These are phyloP conservation scores for Amanita jacksonii DNA, from an alignment of 768 basidiomycete genomes.

Conservation along the genomic window DNA sequence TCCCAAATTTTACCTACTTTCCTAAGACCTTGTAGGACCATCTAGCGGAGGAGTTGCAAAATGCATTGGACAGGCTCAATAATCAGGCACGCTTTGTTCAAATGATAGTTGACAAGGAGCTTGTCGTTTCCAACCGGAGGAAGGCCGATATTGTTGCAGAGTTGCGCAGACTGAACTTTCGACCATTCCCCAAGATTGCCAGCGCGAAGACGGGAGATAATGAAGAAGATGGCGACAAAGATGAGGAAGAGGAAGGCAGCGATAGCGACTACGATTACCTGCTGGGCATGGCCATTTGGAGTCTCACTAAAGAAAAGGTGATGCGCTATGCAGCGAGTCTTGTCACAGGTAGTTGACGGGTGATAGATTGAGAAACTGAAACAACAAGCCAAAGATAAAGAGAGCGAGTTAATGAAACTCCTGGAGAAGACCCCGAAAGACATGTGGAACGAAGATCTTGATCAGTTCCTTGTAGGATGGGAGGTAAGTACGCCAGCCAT, in stretches of 20 bases:
- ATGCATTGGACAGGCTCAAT: conserved; percentile 70
- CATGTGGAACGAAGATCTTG: conserved; percentile 87
- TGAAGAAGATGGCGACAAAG: conserved; percentile 37
- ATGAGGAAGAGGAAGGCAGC: conserved; percentile 39
- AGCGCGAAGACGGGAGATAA: conserved; percentile 15
- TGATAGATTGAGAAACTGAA: conserved; percentile 74
- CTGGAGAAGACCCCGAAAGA: conserved; percentile 72
- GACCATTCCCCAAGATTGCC: conserved; percentile 84
- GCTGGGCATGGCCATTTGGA: conserved; percentile 91
- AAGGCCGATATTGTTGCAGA: conserved; percentile 81
- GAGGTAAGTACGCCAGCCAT: conserved; percentile 40
- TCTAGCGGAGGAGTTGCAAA: conserved; percentile 75
- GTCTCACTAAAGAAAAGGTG: conserved; percentile 89
- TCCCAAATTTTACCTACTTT: conserved; percentile 2
- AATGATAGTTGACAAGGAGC: conserved; percentile 85
- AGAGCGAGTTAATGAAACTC: conserved; percentile 66
- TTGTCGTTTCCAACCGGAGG: conserved; percentile 80
- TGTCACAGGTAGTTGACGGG: conserved; percentile 1
- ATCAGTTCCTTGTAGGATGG: conserved; percentile 78
- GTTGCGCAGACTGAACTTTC: conserved; percentile 74
- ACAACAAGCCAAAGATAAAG: conserved; percentile 74
- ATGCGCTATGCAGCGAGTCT: conserved; percentile 4
- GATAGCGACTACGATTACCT: conserved; percentile 79
- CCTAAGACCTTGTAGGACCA: conserved; percentile 48
- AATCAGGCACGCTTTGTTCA: conserved; percentile 97